These are phyloP conservation scores for Casuarina cunninghamiana DNA, from an alignment of 306 rosid species.

Conservation along the genomic window DNA sequence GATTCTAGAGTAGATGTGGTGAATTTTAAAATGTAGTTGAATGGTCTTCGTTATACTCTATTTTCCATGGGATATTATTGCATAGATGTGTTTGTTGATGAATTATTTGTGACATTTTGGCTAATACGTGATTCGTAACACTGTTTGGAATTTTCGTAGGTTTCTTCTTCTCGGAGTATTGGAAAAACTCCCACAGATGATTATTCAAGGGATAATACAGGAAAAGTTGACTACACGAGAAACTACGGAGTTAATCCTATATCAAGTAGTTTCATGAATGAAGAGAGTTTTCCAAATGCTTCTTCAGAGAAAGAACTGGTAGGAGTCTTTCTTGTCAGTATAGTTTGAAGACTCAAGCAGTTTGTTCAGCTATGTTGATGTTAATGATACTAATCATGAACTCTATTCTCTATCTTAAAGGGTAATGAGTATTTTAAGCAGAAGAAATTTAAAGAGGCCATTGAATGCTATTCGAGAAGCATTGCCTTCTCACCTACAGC, in stretches of 20 bases:
- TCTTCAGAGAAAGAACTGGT: conserved; percentile 91
- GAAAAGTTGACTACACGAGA: conserved; percentile 43
- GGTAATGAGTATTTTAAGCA: conserved; percentile 94
- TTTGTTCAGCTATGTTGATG: neutral
- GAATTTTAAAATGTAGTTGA: conserved; percentile 3
- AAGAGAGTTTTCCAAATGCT: conserved; percentile 72
- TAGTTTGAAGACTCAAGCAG: neutral
- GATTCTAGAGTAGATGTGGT: neutral
- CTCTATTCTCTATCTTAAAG: conserved; percentile 41
- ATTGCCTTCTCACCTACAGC: conserved; percentile 88
- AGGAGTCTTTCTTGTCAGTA: neutral
- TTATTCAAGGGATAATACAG: conserved; percentile 35
- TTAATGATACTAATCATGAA: conserved; percentile 19
- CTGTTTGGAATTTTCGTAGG: conserved; percentile 26
- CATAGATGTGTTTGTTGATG: conserved; percentile 2
- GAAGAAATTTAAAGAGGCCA: conserved; percentile 90
- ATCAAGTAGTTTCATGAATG: conserved; percentile 47
- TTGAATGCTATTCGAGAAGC: conserved; percentile 91
- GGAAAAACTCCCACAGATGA: conserved; percentile 36
- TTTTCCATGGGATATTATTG: neutral
- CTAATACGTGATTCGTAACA: conserved; percentile 11
- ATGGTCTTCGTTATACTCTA: neutral
- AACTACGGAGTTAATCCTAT: conserved; percentile 42
- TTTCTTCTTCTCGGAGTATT: conserved; percentile 40
- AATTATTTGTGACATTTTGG: neutral